These are phyloP conservation scores for Alternaria angustiovoidea DNA, from an alignment of 2,329 filamentous ascomycete genomes.

Conservation along the genomic window DNA sequence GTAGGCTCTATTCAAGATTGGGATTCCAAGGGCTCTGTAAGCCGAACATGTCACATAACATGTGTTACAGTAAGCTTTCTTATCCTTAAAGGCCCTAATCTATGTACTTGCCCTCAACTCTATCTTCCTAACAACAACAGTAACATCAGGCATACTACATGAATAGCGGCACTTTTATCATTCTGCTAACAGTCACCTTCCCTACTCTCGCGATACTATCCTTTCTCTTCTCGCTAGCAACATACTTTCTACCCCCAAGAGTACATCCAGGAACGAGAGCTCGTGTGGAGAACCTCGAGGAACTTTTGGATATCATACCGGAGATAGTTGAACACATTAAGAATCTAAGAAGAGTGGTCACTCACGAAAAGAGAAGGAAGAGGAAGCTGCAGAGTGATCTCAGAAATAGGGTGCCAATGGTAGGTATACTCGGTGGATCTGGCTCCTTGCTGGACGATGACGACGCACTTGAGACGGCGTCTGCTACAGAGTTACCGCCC, in stretches of 20 bases:
- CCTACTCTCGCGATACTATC: not conserved
- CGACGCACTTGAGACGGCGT: not conserved
- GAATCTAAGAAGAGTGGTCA: not conserved
- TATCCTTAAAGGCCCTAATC: too few species aligned
- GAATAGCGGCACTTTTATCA: not conserved
- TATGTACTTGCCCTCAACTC: too few species aligned
- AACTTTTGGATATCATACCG: not conserved
- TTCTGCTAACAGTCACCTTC: not conserved
- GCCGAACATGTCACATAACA: too few species aligned
- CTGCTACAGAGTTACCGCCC: not conserved
- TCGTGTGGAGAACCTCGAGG: not conserved
- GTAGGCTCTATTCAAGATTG: too few species aligned
- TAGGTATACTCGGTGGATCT: not conserved
- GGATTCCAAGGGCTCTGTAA: too few species aligned
- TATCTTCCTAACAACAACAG: too few species aligned
- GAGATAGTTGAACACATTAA: not conserved
- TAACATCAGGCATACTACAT: not conserved
- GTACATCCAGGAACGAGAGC: not conserved
- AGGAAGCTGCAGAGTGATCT: not conserved
- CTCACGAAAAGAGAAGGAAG: not conserved
- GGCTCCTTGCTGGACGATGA: not conserved
- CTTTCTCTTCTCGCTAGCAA: not conserved
- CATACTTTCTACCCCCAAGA: not conserved
- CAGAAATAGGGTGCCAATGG: not conserved
- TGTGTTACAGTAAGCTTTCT: too few species aligned